Conservation (phyloP, 2,329 filamentous ascomycete species). For the Coniochaeta sp. region DNA sequence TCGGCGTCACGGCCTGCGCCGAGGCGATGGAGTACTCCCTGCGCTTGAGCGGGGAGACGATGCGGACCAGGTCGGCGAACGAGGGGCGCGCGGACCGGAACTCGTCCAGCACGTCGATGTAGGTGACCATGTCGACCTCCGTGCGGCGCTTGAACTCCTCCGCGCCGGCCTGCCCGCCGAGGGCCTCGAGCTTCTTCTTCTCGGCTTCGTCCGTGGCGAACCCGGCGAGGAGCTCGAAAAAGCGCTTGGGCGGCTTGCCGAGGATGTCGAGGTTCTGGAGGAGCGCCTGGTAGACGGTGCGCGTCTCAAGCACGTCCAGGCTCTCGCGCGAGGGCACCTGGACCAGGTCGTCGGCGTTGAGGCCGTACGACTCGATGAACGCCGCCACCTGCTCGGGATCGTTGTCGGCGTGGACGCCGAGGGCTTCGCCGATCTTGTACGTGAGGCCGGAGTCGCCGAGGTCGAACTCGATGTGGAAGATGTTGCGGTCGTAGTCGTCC, state of each 20-base stretch:
- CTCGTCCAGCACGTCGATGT: slow-evolving; percentile 81
- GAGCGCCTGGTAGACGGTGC: slow-evolving; percentile 88
- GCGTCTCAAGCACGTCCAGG: slow-evolving; percentile 65
- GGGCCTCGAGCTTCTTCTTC: slow-evolving; percentile 68
- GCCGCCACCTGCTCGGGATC: slow-evolving; percentile 68
- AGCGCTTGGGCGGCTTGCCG: slow-evolving; percentile 91
- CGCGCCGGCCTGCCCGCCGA: slow-evolving; percentile 73
- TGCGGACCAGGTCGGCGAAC: slow-evolving; percentile 82
- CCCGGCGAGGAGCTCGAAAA: slow-evolving; percentile 88
- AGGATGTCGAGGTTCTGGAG: slow-evolving; percentile 94
- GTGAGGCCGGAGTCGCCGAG: slow-evolving; percentile 84
- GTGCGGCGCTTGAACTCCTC: slow-evolving; percentile 86
- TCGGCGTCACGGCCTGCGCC: slow-evolving; percentile 88
- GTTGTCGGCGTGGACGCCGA: slow-evolving; percentile 95
- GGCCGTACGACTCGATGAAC: slow-evolving; percentile 86
- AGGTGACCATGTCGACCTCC: slow-evolving; percentile 88
- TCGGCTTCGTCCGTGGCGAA: slow-evolving; percentile 79
- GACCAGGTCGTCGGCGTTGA: slow-evolving; percentile 78
- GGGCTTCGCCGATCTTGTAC: slow-evolving; percentile 95
- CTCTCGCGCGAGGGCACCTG: slow-evolving; percentile 85
- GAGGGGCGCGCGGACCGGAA: slow-evolving; percentile 82
- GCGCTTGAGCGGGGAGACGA: slow-evolving; percentile 88
- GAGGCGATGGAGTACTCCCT: slow-evolving; percentile 99
- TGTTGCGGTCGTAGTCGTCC: slow-evolving; percentile 86
- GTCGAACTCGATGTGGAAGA: slow-evolving; percentile 99